These are phyloP conservation scores for Clitopilus hobsonii DNA, from an alignment of 768 basidiomycete species.

Conservation along the genomic window DNA sequence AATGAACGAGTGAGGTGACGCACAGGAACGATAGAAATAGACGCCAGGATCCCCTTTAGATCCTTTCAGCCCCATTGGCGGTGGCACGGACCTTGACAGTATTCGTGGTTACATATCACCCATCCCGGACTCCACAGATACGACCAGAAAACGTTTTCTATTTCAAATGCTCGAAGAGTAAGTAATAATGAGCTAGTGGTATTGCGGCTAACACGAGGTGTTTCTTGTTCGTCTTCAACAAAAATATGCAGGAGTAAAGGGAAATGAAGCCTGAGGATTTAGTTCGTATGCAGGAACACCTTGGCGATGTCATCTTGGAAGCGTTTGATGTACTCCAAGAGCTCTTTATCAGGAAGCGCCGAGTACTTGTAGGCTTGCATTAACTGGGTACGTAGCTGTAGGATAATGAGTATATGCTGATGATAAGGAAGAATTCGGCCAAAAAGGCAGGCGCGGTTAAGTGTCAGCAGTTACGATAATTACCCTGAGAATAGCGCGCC, in stretches of 20 bases:
- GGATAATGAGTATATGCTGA: too few species aligned
- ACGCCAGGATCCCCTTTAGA: not conserved
- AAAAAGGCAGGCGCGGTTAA: too few species aligned
- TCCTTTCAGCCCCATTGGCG: not conserved
- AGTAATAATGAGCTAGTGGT: too few species aligned
- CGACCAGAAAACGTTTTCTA: not conserved
- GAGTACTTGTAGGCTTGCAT: slow-evolving; percentile 71
- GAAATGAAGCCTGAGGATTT: too few species aligned
- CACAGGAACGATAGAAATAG: not conserved
- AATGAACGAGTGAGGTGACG: not conserved
- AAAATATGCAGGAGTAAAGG: too few species aligned
- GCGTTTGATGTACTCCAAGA: slow-evolving; percentile 57
- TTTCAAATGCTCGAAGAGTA: not conserved
- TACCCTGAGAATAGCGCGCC: slow-evolving; percentile 70
- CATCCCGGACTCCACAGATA: not conserved
- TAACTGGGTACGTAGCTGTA: slow-evolving; percentile 69
- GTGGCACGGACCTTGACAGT: not conserved
- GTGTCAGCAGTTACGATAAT: too few species aligned
- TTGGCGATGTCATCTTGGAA: slow-evolving; percentile 70
- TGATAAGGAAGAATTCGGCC: too few species aligned
- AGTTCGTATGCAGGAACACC: slow-evolving; percentile 30
- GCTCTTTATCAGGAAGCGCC: slow-evolving; percentile 65
- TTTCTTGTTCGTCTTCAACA: too few species aligned
- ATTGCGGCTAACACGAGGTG: too few species aligned
- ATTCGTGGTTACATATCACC: not conserved